A percentile compares a stretch with the other conserved stretches of the same genome.
Conservation (phyloP, 2,329 filamentous ascomycete species). For the Colletotrichum sp. region DNA sequence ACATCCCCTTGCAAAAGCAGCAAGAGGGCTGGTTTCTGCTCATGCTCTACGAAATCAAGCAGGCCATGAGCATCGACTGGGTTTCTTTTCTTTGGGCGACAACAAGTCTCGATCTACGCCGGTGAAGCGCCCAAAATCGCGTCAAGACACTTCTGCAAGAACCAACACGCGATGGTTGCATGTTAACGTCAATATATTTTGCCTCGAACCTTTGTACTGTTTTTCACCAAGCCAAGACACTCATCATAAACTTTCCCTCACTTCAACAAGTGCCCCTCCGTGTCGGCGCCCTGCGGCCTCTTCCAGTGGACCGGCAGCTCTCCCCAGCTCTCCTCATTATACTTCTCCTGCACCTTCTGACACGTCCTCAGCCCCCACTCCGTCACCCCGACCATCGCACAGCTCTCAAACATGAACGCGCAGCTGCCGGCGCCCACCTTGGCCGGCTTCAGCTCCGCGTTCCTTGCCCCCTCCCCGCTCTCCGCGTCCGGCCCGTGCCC, state of each 20-base stretch:
- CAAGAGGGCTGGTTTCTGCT: neutral
- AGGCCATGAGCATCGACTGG: neutral
- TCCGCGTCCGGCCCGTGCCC: constrained; percentile 67
- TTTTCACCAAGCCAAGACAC: neutral
- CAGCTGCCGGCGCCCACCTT: constrained; percentile 67
- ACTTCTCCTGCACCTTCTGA: constrained; percentile 66
- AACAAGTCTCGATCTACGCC: too few species aligned
- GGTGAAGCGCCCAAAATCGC: too few species aligned
- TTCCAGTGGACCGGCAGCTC: constrained; percentile 69
- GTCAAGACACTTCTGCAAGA: too few species aligned
- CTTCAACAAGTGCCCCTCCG: constrained; percentile 32
- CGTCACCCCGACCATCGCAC: constrained; percentile 73
- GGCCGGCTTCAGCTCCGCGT: constrained; percentile 57
- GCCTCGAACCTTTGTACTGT: neutral
- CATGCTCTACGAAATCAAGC: neutral
- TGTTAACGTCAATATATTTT: neutral
- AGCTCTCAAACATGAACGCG: constrained; percentile 75
- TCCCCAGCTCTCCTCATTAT: constrained; percentile 84
- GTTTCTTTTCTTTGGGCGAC: neutral
- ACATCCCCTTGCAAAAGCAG: neutral
- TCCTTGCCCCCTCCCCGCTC: constrained; percentile 61
- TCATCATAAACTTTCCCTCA: neutral
- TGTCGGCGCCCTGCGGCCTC: constrained; percentile 37
- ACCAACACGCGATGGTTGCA: accelerated
- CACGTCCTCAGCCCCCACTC: constrained; percentile 71